Percentiles rank a stretch among this genome's conserved stretches.
phyloP scores from a whole-genome alignment of 768 basidiomycete genomes.

The Pisolithus marmoratus region DNA sequence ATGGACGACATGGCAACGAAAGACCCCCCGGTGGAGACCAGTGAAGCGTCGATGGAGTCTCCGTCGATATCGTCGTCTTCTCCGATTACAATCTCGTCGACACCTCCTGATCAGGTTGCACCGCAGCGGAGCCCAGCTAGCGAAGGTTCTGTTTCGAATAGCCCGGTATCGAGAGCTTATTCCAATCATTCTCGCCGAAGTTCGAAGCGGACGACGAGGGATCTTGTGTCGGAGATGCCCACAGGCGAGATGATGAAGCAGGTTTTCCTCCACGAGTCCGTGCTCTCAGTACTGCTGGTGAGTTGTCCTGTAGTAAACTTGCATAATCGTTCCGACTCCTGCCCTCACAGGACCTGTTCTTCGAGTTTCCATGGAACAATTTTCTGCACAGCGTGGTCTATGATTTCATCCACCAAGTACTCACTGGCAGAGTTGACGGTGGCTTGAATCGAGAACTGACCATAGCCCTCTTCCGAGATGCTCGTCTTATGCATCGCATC shows the following conservation, averaged over 20 bases:
- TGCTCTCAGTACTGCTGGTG: constrained; percentile 75
- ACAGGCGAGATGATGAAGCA: constrained; percentile 79
- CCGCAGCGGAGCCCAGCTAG: constrained; percentile 21
- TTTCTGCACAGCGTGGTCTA: constrained; percentile 96
- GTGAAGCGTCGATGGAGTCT: constrained; percentile 30
- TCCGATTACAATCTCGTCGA: constrained; percentile 24
- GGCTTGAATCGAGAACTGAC: constrained; percentile 82
- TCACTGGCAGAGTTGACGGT: constrained; percentile 81
- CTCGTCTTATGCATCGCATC: constrained; percentile 75
- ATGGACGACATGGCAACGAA: constrained; percentile 60
- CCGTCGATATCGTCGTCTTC: constrained; percentile 26
- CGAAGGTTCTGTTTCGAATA: constrained; percentile 25
- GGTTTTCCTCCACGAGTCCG: constrained; percentile 65
- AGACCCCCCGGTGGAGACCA: constrained; percentile 18
- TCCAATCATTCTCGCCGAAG: constrained; percentile 50
- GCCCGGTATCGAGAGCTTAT: constrained; percentile 26
- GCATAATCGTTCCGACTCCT: not conserved
- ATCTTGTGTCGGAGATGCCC: constrained; percentile 37
- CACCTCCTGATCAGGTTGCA: constrained; percentile 22
- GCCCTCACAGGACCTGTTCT: constrained; percentile 75
- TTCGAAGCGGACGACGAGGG: constrained; percentile 41
- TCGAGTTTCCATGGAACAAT: constrained; percentile 96
- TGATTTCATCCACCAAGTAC: constrained; percentile 90
- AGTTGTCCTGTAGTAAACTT: constrained; percentile 24
- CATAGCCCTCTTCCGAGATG: constrained; percentile 82